These are phyloP conservation scores for Saccharomycopsis sp. DNA, from an alignment of 805 yeast species.

Conservation along the genomic window DNA sequence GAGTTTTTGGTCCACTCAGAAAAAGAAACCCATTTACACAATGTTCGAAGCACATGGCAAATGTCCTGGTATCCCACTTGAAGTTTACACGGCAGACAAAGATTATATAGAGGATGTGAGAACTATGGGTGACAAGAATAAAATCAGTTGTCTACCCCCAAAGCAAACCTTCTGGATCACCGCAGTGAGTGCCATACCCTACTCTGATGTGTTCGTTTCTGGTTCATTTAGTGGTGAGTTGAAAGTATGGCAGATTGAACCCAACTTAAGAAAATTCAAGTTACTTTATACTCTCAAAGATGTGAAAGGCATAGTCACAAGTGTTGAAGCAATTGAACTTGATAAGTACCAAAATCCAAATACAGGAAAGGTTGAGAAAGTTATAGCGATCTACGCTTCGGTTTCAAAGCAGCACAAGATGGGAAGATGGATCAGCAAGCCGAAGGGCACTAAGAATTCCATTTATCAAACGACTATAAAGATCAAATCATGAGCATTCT, in stretches of 20 bases:
- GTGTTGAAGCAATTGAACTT: constrained; percentile 43
- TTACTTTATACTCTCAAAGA: constrained; percentile 46
- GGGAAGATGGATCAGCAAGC: constrained; percentile 73
- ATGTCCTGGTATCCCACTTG: constrained; percentile 39
- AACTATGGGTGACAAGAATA: constrained; percentile 26
- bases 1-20: constrained; percentile 81
- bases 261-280: constrained; percentile 52
- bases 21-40: constrained; percentile 76
- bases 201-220: constrained; percentile 69
- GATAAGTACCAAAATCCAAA: constrained; percentile 13
- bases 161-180: constrained; percentile 83
- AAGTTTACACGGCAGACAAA: constrained; percentile 47
- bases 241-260: constrained; percentile 68
- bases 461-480: constrained; percentile 44
- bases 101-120: constrained; percentile 11
- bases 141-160: constrained; percentile 60
- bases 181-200: constrained; percentile 72
- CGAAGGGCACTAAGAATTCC: constrained; percentile 65
- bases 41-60: constrained; percentile 72
- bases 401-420: constrained; percentile 78
- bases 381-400: constrained; percentile 52
- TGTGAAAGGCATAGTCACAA: constrained; percentile 63
- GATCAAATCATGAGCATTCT: no score
- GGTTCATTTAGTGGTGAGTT: constrained; percentile 85
- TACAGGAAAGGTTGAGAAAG: constrained; percentile 42